A percentile compares a stretch with the other conserved stretches of the same genome.
Conservation (phyloP, 805 yeast species). For the Diddensiella santjacobensis region DNA sequence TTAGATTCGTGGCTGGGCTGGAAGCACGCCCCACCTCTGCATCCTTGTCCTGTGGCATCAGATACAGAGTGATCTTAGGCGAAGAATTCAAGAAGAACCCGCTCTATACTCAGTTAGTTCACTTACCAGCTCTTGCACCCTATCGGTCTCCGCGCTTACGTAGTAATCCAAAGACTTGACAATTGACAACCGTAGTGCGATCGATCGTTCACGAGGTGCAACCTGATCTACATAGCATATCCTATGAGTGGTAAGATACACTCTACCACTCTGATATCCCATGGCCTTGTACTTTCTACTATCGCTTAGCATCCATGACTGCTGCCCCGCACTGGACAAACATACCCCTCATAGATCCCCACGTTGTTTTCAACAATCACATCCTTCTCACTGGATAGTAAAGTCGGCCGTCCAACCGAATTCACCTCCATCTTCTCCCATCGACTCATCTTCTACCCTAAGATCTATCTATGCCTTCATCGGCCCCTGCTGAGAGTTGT, state of each 20-base stretch:
- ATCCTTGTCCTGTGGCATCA: constrained; percentile 24
- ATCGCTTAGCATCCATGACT: constrained; percentile 1
- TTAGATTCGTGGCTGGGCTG: constrained; percentile 11
- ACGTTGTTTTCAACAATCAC: constrained; percentile 50
- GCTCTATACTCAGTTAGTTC: constrained; percentile 24
- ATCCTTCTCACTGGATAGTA: constrained; percentile 44
- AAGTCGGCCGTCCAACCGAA: constrained; percentile 32
- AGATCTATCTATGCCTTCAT: no score
- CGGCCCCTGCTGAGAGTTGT: no score
- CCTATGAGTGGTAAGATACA: constrained; percentile 71
- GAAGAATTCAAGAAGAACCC: constrained; percentile 73
- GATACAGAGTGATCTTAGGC: constrained; percentile 60
- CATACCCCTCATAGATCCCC: constrained; percentile 71
- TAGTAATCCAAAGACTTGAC: constrained; percentile 41
- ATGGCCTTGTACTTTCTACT: constrained; percentile 53
- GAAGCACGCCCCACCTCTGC: not conserved
- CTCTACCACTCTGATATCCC: constrained; percentile 67
- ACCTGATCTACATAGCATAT: constrained; percentile 66
- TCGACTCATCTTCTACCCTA: constrained; percentile 13
- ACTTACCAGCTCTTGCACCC: no score
- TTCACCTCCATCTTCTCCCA: constrained; percentile 34
- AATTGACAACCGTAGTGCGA: constrained; percentile 45
- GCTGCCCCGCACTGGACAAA: not conserved
- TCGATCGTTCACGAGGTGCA: constrained; percentile 40
- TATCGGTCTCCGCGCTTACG: constrained; percentile 21